phyloP scores from a whole-genome alignment of 1,284 basidiomycete species.

The Ceratobasidium sp. region DNA sequence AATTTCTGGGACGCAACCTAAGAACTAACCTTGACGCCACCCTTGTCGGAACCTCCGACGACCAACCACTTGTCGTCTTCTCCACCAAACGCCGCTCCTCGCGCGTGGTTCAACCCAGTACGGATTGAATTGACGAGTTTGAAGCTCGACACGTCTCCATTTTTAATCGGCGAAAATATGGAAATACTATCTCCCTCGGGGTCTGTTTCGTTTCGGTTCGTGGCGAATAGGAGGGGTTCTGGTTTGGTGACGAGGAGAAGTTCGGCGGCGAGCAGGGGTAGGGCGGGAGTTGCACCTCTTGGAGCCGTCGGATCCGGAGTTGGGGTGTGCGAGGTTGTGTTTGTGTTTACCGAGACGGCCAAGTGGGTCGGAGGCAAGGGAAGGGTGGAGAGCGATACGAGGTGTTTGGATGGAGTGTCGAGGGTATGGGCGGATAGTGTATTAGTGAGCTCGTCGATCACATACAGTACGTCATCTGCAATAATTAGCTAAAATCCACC shows the following conservation, averaged over 20 bases:
- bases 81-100: slow-evolving; percentile 47
- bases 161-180: slow-evolving; percentile 57
- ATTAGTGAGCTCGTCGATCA: slow-evolving; percentile 67
- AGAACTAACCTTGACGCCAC: slow-evolving; percentile 47
- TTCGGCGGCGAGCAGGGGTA: slow-evolving; percentile 53
- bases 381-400: slow-evolving; percentile 39
- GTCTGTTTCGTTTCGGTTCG: slow-evolving; percentile 68
- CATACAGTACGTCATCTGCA: slow-evolving; percentile 56
- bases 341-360: not conserved
- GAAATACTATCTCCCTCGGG: slow-evolving; percentile 67
- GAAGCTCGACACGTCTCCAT: slow-evolving; percentile 41
- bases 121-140: slow-evolving; percentile 45
- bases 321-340: slow-evolving; percentile 51
- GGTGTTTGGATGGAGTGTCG: not conserved
- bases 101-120: slow-evolving; percentile 48
- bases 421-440: slow-evolving; percentile 59
- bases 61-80: slow-evolving; percentile 46
- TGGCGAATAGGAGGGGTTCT: slow-evolving; percentile 60
- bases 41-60: slow-evolving; percentile 47
- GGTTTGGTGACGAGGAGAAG: slow-evolving; percentile 11
- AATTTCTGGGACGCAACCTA: not conserved
- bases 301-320: not conserved
- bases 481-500: not conserved
- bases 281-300: slow-evolving; percentile 61
- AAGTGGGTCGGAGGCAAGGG: not conserved